phyloP scores from a whole-genome alignment of 495 filamentous ascomycete species.

The Penicillium flavigenum region DNA sequence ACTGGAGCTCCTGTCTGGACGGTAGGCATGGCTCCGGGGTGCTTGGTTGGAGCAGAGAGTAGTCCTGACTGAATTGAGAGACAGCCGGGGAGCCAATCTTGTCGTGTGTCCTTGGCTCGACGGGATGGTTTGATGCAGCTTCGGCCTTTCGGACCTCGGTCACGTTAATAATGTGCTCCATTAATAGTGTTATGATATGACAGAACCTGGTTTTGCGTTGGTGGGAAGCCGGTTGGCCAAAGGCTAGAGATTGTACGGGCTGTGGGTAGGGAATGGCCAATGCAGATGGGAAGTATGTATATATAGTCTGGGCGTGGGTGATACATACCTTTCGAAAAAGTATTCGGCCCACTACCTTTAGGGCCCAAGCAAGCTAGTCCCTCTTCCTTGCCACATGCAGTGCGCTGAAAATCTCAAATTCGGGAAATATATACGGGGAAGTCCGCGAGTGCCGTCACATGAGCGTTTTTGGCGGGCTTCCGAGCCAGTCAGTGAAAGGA shows the following conservation, averaged over 20 bases:
- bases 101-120: conserved; percentile 6
- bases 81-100: conserved; percentile 1
- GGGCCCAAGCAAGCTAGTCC: too few species aligned
- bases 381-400: too few species aligned
- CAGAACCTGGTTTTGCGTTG: not conserved
- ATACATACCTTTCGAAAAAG: too few species aligned
- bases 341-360: too few species aligned
- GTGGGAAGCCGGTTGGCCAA: not conserved
- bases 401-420: too few species aligned
- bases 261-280: not conserved
- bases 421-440: too few species aligned
- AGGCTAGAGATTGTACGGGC: not conserved
- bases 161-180: conserved; percentile 18
- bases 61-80: conserved; percentile 10
- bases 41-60: conserved; percentile 6
- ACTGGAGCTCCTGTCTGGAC: conserved; percentile 5
- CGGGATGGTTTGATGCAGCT: not conserved
- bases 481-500: too few species aligned
- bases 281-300: too few species aligned
- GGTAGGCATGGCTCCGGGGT: not conserved
- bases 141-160: conserved; percentile 10
- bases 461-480: too few species aligned
- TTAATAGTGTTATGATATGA: conserved; percentile 9
- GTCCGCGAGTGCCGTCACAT: too few species aligned
- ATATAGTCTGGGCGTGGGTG: too few species aligned